Evolutionary conservation across 768 basidiomycete species (phyloP).

Genomic region (Serendipita sp.): DNA sequence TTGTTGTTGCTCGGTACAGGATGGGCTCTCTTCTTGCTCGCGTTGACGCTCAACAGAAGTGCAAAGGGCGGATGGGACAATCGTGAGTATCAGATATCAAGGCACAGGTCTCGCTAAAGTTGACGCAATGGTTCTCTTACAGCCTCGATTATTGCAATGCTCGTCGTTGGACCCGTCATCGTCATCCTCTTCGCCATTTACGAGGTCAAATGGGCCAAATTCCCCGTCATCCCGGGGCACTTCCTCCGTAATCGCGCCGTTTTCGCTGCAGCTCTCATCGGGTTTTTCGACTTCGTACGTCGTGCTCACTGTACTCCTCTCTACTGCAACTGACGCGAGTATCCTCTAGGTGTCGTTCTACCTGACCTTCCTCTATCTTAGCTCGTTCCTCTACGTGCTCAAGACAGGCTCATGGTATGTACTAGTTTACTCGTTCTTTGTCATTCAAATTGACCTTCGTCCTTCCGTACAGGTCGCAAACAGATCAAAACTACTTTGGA

Average conservation of each 20-base stretch:
- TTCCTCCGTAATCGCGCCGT: conserved; percentile 44
- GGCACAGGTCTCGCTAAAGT: neutral
- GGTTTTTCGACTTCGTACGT: conserved; percentile 43
- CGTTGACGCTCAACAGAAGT: conserved; percentile 33
- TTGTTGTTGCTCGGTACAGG: conserved; percentile 34
- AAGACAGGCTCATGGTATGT: conserved; percentile 29
- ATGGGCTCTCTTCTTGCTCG: conserved; percentile 37
- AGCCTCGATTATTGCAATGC: conserved; percentile 38
- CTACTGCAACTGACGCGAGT: neutral
- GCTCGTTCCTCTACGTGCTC: conserved; percentile 43
- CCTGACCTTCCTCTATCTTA: conserved; percentile 59
- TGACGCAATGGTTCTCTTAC: neutral
- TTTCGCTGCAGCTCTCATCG: conserved; percentile 41
- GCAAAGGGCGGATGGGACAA: conserved; percentile 30
- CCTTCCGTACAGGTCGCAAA: conserved; percentile 17
- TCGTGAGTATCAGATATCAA: conserved; percentile 21
- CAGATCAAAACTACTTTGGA: conserved; percentile 44
- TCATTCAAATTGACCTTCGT: no score
- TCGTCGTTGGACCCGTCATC: conserved; percentile 30
- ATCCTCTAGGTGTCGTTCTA: conserved; percentile 35
- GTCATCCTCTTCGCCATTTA: conserved; percentile 27
- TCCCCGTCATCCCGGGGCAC: conserved; percentile 44
- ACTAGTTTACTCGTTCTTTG: no score
- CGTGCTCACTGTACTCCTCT: conserved; percentile 11
- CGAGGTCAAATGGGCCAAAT: conserved; percentile 34